These are phyloP conservation scores for Pleurotus eryngii DNA, from an alignment of 768 basidiomycete genomes.

Conservation along the genomic window DNA sequence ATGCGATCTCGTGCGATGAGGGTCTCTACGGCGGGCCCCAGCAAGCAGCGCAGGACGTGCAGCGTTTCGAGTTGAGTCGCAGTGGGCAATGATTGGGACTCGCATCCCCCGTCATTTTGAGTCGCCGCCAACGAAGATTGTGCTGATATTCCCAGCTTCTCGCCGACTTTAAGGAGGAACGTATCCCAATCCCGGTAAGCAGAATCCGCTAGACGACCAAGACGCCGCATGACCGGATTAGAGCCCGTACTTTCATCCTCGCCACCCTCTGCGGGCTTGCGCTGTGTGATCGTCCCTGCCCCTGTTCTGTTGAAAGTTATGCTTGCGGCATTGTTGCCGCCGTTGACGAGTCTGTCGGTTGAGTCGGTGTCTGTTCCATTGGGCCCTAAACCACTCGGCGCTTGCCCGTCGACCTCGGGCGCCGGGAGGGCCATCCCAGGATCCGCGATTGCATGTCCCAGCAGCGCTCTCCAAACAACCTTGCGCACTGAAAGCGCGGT, in stretches of 20 bases:
- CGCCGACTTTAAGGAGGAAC: constrained; percentile 33
- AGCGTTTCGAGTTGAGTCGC: constrained; percentile 51
- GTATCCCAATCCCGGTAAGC: constrained; percentile 49
- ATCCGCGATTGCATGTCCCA: not conserved
- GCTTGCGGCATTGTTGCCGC: too few species aligned
- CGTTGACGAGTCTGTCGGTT: too few species aligned
- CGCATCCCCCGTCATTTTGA: not conserved
- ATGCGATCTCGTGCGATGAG: constrained; percentile 61
- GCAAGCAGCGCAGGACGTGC: constrained; percentile 63
- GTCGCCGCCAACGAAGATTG: not conserved
- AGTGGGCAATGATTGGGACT: constrained; percentile 5
- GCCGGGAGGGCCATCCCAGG: too few species aligned
- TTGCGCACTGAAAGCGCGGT: constrained; percentile 60
- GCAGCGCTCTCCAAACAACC: constrained; percentile 67
- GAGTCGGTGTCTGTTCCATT: too few species aligned
- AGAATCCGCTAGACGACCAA: constrained; percentile 50
- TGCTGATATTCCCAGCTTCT: constrained; percentile 24
- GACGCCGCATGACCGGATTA: constrained; percentile 37
- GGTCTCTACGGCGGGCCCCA: constrained; percentile 68
- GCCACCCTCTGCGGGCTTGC: not conserved
- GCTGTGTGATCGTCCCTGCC: constrained; percentile 3
- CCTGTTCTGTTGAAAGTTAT: not conserved
- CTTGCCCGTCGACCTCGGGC: too few species aligned
- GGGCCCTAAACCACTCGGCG: too few species aligned
- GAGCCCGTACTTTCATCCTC: constrained; percentile 28